Conservation (phyloP, 108 stramenopile species). For the Cyclostephanos invisitatus region DNA sequence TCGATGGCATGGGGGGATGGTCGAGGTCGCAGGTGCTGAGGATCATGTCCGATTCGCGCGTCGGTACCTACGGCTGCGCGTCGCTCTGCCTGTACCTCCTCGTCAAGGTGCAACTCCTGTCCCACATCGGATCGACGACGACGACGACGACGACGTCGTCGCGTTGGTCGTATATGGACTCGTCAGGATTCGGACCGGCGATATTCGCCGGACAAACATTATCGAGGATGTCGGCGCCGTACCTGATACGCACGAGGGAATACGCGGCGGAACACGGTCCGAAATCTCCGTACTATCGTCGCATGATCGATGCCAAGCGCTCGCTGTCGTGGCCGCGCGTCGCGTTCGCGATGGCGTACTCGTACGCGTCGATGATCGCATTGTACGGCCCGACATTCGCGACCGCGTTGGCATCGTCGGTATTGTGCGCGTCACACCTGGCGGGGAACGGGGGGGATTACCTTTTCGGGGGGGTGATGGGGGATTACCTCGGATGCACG, state of each 20-base stretch:
- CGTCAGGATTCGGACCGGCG: conserved; percentile 45
- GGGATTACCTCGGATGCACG: conserved; percentile 72
- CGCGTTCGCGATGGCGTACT: conserved; percentile 47
- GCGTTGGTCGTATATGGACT: conserved; percentile 12
- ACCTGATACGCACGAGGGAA: conserved; percentile 58
- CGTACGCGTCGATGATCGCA: conserved; percentile 29
- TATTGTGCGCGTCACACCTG: conserved; percentile 43
- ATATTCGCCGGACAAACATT: conserved; percentile 64
- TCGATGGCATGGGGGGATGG: conserved; percentile 80
- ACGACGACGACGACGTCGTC: no score
- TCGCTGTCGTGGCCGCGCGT: conserved; percentile 63
- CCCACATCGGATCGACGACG: conserved; percentile 50
- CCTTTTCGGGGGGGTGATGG: conserved; percentile 67
- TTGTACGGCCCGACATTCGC: conserved; percentile 43
- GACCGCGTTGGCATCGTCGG: conserved; percentile 32
- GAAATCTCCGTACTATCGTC: conserved; percentile 67
- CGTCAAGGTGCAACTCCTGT: conserved; percentile 62
- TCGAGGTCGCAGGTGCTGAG: conserved; percentile 65
- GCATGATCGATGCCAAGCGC: conserved; percentile 71
- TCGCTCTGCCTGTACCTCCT: conserved; percentile 60
- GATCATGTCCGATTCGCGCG: conserved; percentile 83
- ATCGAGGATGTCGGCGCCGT: conserved; percentile 65
- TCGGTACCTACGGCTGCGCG: conserved; percentile 83
- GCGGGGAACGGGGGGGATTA: conserved; percentile 38
- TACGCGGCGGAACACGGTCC: conserved; percentile 77